These are phyloP conservation scores for Leccinum imitatum DNA, from an alignment of 768 basidiomycete genomes.

Conservation along the genomic window DNA sequence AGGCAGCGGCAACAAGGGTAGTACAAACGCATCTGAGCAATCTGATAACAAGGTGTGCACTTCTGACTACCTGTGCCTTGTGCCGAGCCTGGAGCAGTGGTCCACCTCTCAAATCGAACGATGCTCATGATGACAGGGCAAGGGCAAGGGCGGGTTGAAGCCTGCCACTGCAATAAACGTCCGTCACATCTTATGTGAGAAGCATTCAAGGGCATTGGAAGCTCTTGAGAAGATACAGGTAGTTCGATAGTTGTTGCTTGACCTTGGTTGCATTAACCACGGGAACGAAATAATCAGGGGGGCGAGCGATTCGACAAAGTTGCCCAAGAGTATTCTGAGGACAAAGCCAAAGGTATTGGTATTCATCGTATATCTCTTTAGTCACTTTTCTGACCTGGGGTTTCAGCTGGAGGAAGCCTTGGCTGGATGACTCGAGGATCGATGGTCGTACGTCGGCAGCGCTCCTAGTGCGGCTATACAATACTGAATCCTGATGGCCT, in stretches of 20 bases:
- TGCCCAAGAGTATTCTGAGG: constrained; percentile 87
- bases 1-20: constrained; percentile 19
- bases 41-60: constrained; percentile 26
- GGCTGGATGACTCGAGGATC: constrained; percentile 87
- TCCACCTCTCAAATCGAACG: not conserved
- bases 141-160: constrained; percentile 65
- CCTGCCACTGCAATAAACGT: constrained; percentile 82
- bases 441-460: constrained; percentile 60
- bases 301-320: constrained; percentile 86
- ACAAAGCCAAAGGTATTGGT: constrained; percentile 85
- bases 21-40: constrained; percentile 16
- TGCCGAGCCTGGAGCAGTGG: not conserved
- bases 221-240: constrained; percentile 81
- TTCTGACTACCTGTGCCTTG: not conserved
- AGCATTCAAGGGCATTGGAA: constrained; percentile 76
- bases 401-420: constrained; percentile 74
- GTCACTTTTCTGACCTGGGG: constrained; percentile 2
- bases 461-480: not conserved
- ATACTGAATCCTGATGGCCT: constrained; percentile 10
- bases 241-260: constrained; percentile 3
- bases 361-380: not conserved
- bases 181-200: constrained; percentile 86
- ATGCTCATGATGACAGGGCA: constrained; percentile 37
- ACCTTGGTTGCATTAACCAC: not conserved
- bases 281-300: constrained; percentile 42